Conservation (phyloP, 768 basidiomycete genomes). For the Crassisporium funariophilum region DNA sequence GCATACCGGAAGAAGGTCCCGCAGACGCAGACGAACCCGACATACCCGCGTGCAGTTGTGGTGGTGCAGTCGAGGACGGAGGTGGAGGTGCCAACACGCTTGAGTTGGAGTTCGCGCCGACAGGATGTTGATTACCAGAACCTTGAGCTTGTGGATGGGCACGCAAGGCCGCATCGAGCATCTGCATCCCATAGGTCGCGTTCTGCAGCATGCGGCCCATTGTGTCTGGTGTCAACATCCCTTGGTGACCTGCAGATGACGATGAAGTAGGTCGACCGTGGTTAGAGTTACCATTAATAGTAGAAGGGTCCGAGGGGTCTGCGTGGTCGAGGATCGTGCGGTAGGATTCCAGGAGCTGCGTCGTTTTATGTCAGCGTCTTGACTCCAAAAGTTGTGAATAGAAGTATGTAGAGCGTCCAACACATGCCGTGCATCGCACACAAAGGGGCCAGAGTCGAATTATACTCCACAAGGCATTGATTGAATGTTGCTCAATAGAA, state of each 20-base stretch:
- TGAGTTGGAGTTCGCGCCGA: no score
- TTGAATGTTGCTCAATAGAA: not conserved
- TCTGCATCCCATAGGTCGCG: conserved; percentile 43
- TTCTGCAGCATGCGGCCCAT: conserved; percentile 46
- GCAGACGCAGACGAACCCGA: conserved; percentile 10
- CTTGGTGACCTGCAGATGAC: no score
- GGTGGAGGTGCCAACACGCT: no score
- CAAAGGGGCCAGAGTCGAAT: no score
- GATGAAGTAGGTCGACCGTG: not conserved
- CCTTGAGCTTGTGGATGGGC: conserved; percentile 13
- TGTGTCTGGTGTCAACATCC: conserved; percentile 32
- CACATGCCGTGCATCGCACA: not conserved
- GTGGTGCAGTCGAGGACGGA: no score
- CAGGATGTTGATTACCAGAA: conserved; percentile 1
- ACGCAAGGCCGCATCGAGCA: conserved; percentile 45
- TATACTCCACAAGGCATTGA: no score
- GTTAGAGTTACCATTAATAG: not conserved
- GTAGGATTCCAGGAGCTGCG: conserved; percentile 31
- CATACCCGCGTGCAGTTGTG: no score
- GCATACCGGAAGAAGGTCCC: conserved; percentile 5
- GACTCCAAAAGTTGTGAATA: no score
- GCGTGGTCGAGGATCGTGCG: conserved; percentile 32
- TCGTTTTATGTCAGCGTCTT: no score
- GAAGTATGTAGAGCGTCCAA: not conserved
- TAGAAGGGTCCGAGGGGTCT: conserved; percentile 6